phyloP scores from a whole-genome alignment of 2,329 filamentous ascomycete genomes.

The Arthrobotrys entomopaga region DNA sequence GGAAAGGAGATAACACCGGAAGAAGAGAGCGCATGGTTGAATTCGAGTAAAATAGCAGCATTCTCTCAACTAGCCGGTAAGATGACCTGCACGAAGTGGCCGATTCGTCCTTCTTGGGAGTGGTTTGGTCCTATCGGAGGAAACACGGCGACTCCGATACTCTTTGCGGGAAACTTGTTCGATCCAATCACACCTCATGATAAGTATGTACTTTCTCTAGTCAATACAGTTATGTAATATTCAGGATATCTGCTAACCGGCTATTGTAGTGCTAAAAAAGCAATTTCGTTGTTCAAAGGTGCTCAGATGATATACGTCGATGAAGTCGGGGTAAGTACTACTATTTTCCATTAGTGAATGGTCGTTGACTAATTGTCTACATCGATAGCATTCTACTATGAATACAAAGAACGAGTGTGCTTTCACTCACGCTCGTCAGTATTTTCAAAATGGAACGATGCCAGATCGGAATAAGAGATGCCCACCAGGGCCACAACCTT shows the following conservation, averaged over 20 bases:
- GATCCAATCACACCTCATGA: constrained; percentile 51
- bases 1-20: constrained; percentile 8
- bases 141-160: constrained; percentile 30
- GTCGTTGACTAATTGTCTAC: too few relatives aligned
- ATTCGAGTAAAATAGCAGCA: constrained; percentile 25
- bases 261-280: constrained; percentile 27
- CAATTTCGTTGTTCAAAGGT: constrained; percentile 33
- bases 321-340: constrained; percentile 35
- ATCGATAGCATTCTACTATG: constrained; percentile 30
- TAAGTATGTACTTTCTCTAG: constrained; percentile 18
- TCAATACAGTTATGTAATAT: background rate
- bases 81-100: constrained; percentile 27
- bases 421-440: constrained; percentile 22
- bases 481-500: constrained; percentile 18
- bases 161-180: constrained; percentile 30
- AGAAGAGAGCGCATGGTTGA: constrained; percentile 25
- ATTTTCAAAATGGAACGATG: constrained; percentile 44
- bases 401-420: constrained; percentile 33
- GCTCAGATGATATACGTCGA: constrained; percentile 48
- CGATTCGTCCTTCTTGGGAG: constrained; percentile 44
- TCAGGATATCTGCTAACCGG: too few relatives aligned
- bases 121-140: constrained; percentile 48
- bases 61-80: background rate
- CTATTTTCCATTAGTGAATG: background rate
- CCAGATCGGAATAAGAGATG: constrained; percentile 26